A percentile compares a stretch with the other conserved stretches of the same genome.
These are phyloP conservation scores for Flaveria bidentis DNA, from an alignment of 129 eudicot species.

Conservation along the genomic window DNA sequence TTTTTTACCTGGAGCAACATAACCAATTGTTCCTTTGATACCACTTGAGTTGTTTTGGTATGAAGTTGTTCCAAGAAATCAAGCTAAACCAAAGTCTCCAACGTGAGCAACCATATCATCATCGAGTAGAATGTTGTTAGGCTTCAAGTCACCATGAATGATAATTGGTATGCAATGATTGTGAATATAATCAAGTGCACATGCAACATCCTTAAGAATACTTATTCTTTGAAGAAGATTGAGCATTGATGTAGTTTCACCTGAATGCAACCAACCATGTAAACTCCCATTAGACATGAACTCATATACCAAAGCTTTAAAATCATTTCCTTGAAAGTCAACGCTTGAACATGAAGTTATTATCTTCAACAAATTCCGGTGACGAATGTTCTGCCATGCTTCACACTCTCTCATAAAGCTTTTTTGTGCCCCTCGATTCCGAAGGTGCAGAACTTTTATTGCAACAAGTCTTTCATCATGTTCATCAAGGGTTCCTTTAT, in stretches of 20 bases:
- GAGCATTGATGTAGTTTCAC: background rate
- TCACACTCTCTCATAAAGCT: slow-evolving; percentile 29
- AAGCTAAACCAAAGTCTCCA: slow-evolving; percentile 13
- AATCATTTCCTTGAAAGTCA: slow-evolving; percentile 16
- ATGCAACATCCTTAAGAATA: slow-evolving; percentile 13
- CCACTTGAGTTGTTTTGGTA: background rate
- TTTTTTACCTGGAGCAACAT: slow-evolving; percentile 10
- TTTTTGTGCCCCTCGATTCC: slow-evolving; percentile 10
- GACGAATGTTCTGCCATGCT: slow-evolving; percentile 28
- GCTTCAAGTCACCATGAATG: slow-evolving; percentile 11
- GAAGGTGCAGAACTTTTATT: slow-evolving; percentile 32
- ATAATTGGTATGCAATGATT: background rate
- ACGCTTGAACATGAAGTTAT: slow-evolving; percentile 32
- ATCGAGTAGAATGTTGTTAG: slow-evolving; percentile 11
- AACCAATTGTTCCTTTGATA: slow-evolving; percentile 10
- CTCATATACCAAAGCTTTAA: slow-evolving; percentile 23
- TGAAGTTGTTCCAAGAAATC: slow-evolving; percentile 2
- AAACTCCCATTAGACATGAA: slow-evolving; percentile 21
- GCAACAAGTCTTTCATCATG: slow-evolving; percentile 13
- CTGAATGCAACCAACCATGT: slow-evolving; percentile 15
- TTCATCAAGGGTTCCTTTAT: slow-evolving; percentile 26
- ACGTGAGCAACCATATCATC: slow-evolving; percentile 16
- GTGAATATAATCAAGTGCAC: slow-evolving; percentile 17
- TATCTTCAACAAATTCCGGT: slow-evolving; percentile 33
- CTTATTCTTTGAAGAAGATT: slow-evolving; percentile 11